A percentile compares a stretch with the other conserved stretches of the same genome.
phyloP scores from a whole-genome alignment of 169 alveolate genomes.

The Cardiosporidium cionae region DNA sequence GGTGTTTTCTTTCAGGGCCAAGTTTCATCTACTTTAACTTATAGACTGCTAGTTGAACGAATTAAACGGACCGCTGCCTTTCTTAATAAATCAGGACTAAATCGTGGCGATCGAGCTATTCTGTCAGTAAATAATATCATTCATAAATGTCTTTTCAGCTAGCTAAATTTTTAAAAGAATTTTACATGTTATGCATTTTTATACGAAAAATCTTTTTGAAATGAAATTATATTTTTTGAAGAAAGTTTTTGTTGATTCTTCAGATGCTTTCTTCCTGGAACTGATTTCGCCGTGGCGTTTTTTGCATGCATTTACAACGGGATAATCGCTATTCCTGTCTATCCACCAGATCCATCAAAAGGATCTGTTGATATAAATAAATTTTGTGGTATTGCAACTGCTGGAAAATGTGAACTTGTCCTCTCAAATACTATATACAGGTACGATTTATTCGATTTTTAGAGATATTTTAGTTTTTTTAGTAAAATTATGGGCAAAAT shows the following conservation, averaged over 20 bases:
- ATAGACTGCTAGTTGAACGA: conserved; percentile 18
- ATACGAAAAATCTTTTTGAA: not conserved
- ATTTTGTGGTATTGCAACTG: conserved; percentile 46
- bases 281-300: conserved; percentile 49
- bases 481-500: no score
- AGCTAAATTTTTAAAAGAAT: not conserved
- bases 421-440: conserved; percentile 37
- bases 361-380: conserved; percentile 45
- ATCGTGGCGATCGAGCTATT: conserved; percentile 40
- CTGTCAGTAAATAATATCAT: not conserved
- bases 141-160: not conserved
- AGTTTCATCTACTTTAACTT: conserved; percentile 14
- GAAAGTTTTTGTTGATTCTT: no score
- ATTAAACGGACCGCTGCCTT: conserved; percentile 20
- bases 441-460: no score
- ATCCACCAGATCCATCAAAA: conserved; percentile 58
- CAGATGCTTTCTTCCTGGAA: conserved; percentile 53
- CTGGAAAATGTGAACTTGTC: conserved; percentile 28
- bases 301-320: conserved; percentile 45
- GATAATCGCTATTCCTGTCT: conserved; percentile 54
- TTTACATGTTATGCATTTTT: not conserved
- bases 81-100: conserved; percentile 27
- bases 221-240: not conserved
- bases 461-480: no score
- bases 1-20: not conserved